These are phyloP conservation scores for Silybum marianum DNA, from an alignment of 129 eudicot genomes.

Conservation along the genomic window DNA sequence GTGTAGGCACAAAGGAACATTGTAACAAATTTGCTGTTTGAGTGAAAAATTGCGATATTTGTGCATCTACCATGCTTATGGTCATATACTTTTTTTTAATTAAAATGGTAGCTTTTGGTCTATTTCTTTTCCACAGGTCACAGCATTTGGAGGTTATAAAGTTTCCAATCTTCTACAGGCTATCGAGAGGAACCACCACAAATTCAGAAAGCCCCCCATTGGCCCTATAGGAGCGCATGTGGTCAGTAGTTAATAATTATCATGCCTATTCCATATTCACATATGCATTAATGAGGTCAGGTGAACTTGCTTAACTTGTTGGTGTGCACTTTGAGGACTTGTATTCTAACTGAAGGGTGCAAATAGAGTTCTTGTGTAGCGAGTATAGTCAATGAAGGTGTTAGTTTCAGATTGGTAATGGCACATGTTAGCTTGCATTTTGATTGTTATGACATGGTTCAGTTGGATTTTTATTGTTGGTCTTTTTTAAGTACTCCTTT, in stretches of 20 bases:
- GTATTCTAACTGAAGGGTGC: neutral
- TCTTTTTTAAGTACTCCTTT: too few species aligned
- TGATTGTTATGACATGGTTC: neutral
- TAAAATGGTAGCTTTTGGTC: neutral
- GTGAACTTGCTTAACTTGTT: conserved; percentile 1
- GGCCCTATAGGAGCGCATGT: conserved; percentile 95
- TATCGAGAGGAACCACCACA: conserved; percentile 69
- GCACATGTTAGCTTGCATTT: neutral
- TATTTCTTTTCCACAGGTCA: conserved; percentile 50
- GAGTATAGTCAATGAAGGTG: neutral
- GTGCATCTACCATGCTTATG: conserved; percentile 3
- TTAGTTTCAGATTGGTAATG: neutral
- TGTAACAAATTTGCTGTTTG: neutral
- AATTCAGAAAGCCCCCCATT: conserved; percentile 79
- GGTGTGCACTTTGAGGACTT: conserved; percentile 5
- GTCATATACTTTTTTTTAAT: neutral
- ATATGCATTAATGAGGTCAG: conserved; percentile 16
- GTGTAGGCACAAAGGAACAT: neutral
- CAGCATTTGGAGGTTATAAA: conserved; percentile 83
- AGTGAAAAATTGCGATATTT: conserved; percentile 2
- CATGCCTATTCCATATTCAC: conserved; percentile 4
- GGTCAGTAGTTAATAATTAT: conserved; percentile 49
- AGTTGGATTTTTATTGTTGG: too few species aligned
- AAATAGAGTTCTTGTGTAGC: neutral
- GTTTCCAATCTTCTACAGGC: conserved; percentile 71